Base-by-base conservation (phyloP, 1,284 basidiomycete species). In the Cryptococcus deneoformans region DNA sequence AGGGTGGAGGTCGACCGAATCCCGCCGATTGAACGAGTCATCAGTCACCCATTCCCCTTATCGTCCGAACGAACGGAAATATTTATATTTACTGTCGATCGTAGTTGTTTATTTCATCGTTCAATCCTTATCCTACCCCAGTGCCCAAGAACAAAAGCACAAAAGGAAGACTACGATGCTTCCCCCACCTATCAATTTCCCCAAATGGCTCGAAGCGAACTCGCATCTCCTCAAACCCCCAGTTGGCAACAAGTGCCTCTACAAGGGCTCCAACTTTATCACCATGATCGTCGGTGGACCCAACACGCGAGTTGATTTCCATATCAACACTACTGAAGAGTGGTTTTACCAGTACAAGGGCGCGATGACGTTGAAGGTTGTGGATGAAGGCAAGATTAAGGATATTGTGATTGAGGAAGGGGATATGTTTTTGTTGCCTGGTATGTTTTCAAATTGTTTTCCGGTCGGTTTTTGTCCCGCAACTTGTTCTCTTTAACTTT, bases 291-390 rank as follows among this genome's bases (percentile, higher is more conserved):
- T 96, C 24, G 93, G 93, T 12, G 93, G 92, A 0, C 93, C 92
- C 0, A 97, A 97, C 73, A 86, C 90, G 71, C 81, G 92, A 49
- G 89, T 88, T 58, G 92, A 97, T 75, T 96, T 91, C 71, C 92
- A 96, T 76, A 80, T 95, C 50, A 96, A 96, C 74, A 86, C 93
- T 77, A 95, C 92, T 2, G 92, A 96, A 82, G 93, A 96, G 79
- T 96, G 92, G 92, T 96, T 96, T 75, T 95, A 92, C 77, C 93
- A 97, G 75, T 83, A 93, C 80, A 90, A 92, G 75, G 92, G 92
- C 1, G 85, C 83, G 2, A 96, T 97, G 90, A 79, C 91, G 10
- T 81, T 97, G 43, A 86, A 90, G 62, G 86, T 91, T 5, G 87
- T 98, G 9, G 91, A 95, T 56, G 89, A 88, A 16, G 87, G 86